These are phyloP conservation scores for Hapsidospora chrysogenum DNA, from an alignment of 495 filamentous ascomycete genomes.

Conservation along the genomic window DNA sequence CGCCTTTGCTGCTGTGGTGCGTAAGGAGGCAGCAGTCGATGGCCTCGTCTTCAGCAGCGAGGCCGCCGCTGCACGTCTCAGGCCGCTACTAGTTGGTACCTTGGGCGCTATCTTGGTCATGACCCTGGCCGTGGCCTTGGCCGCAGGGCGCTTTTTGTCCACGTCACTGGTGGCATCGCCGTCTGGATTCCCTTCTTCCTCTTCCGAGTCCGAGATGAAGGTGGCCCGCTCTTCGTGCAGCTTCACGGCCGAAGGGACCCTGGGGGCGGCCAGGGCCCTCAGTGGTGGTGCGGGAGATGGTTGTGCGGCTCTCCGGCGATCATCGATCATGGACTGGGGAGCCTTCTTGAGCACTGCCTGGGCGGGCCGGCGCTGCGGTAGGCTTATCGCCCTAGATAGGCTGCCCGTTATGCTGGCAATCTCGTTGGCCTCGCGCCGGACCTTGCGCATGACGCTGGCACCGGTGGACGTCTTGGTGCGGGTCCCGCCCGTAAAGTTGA, in stretches of 20 bases:
- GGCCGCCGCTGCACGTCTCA: too few relatives aligned
- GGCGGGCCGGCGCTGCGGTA: not conserved
- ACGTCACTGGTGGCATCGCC: too few relatives aligned
- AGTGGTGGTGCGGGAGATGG: not conserved
- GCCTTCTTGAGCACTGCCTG: conserved; percentile 13
- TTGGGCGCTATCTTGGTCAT: conserved; percentile 2
- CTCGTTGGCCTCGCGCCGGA: conserved; percentile 13
- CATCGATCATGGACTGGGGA: conserved; percentile 18
- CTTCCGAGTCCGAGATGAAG: conserved; percentile 6
- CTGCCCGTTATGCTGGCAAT: conserved; percentile 4
- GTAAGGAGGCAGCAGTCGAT: too few relatives aligned
- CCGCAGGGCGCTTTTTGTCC: too few relatives aligned
- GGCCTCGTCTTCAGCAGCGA: too few relatives aligned
- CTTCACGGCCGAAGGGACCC: not conserved
- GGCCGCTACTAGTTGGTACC: not conserved
- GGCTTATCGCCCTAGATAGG: not conserved
- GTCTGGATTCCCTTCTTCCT: not conserved
- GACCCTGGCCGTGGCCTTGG: conserved; percentile 5
- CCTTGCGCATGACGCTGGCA: conserved; percentile 10
- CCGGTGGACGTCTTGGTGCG: conserved; percentile 12
- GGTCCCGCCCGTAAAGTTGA: conserved; percentile 9
- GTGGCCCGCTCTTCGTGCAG: conserved; percentile 2
- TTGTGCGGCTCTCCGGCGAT: conserved; percentile 13
- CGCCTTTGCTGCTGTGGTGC: too few relatives aligned
- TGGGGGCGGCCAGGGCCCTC: too few relatives aligned